Percentiles rank a stretch among this genome's conserved stretches.
Conservation (phyloP, 371 early-diverging fungal species). For the Chytridium lagenaria region DNA sequence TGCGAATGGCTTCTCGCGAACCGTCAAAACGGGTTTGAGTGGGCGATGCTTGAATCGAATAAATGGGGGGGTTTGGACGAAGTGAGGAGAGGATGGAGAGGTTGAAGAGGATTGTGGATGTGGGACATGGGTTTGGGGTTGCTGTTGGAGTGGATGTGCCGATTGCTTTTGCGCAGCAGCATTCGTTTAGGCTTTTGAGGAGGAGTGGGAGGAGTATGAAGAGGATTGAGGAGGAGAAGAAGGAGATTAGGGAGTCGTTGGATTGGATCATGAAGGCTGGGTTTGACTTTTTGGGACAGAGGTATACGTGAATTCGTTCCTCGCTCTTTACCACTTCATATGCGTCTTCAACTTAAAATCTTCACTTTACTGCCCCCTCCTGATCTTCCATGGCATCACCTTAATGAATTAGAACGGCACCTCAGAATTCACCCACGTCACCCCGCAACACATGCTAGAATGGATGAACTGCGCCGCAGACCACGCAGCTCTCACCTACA, state of each 20-base stretch:
- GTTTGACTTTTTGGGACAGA: conserved; percentile 35
- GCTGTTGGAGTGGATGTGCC: conserved; percentile 34
- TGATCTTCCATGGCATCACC: no score
- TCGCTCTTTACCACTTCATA: no score
- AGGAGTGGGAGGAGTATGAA: background rate
- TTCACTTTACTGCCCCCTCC: no score
- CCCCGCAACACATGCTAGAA: conserved; percentile 28
- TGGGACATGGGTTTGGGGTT: conserved; percentile 25
- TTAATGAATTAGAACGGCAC: conserved; percentile 24
- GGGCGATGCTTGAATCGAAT: conserved; percentile 30
- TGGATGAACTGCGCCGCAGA: conserved; percentile 36
- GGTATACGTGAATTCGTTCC: no score
- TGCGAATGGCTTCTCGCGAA: conserved; percentile 38
- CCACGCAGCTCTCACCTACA: conserved; percentile 33
- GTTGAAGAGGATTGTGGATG: conserved; percentile 26
- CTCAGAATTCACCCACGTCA: conserved; percentile 37
- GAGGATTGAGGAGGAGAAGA: conserved; percentile 24
- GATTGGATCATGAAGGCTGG: conserved; percentile 36
- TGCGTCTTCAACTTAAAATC: background rate
- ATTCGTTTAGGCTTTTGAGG: conserved; percentile 32
- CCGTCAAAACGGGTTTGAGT: conserved; percentile 32
- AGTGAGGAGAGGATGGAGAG: conserved; percentile 22
- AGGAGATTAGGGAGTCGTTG: conserved; percentile 29
- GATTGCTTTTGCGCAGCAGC: conserved; percentile 39
- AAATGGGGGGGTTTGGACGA: conserved; percentile 24